Evolutionary conservation across 768 basidiomycete species (phyloP), one percentile per base, ranked within the genome.

Genomic region (Lentinula edodes): DNA sequence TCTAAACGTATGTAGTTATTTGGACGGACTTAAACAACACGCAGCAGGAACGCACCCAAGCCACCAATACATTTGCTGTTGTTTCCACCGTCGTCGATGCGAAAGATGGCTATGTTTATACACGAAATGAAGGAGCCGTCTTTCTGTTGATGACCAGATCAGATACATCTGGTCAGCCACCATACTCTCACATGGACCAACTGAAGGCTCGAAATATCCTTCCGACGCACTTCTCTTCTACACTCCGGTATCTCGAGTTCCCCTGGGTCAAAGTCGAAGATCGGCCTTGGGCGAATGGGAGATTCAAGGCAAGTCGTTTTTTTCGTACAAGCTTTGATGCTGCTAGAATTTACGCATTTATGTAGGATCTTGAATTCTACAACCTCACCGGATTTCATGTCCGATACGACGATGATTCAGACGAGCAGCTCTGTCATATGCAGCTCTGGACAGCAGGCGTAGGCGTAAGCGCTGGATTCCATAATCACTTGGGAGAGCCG

Each of bases 391-490:
- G 71, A 43, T 71, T 70, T 61, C 66, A 72, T 52, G 67, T 72
- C 20, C 60, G 59, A 52, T 71, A 67, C 65, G 62, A 59, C 41
- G 71, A 72, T 58, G 70, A 70, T 54, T 36, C 66, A 6, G 52
- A 66, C 61, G 68, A 66, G 20, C 45, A 63, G 32, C 55, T 72
- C 13, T 62, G 56, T 28, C 71, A 72, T 46, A 66, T 71, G 18
- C 71, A 72, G 46, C 54, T 63, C 18, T 72, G 71, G 71, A 71
- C 71, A n/a, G 52, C 65, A 35, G 68, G 68, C 10, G n/a, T 69
- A 9, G 65, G 65, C 23, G 66, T 51, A 18, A 41, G 58, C 35
- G 50, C 53, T 50, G 53, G 41, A 23, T 42, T 60, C 18, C 62
- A 68, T 45, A 64, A 65, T 52, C 64, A 65, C 53, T 35, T 43